phyloP scores from a whole-genome alignment of 2,329 filamentous ascomycete genomes.

The Botrytis byssoidea region DNA sequence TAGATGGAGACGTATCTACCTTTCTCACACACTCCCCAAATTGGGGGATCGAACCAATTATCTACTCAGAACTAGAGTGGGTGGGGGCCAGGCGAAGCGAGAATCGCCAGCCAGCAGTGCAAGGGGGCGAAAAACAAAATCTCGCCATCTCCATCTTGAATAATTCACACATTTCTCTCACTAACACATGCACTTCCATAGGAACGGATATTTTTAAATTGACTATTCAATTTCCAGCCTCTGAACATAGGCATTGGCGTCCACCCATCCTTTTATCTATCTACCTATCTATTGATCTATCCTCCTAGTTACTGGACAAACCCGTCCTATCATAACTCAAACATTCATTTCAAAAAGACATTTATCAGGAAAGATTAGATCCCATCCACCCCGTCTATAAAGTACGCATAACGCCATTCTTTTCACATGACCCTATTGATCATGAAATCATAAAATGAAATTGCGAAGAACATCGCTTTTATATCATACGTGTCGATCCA shows the following conservation, averaged over 20 bases:
- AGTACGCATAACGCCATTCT: slow-evolving; percentile 11
- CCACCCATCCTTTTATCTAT: neutral
- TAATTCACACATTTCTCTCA: neutral
- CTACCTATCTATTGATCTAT: slow-evolving; percentile 15
- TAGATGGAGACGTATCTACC: neutral
- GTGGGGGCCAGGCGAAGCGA: neutral
- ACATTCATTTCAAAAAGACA: slow-evolving; percentile 8
- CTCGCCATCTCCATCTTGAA: too few species aligned
- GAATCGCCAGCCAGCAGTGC: too few species aligned
- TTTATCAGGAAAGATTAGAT: neutral
- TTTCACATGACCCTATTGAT: slow-evolving; percentile 10
- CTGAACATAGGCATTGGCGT: neutral
- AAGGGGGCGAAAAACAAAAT: too few species aligned
- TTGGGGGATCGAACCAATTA: too few species aligned
- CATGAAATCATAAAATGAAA: slow-evolving; percentile 6
- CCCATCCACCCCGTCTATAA: slow-evolving; percentile 15
- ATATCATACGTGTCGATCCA: slow-evolving; percentile 7
- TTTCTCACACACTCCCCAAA: too few species aligned
- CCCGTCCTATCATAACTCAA: neutral
- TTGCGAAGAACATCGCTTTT: neutral
- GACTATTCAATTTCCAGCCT: neutral
- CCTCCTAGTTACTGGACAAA: slow-evolving; percentile 3
- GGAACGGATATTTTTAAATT: neutral
- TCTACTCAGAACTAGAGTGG: too few species aligned
- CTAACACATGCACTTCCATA: too few species aligned